phyloP scores from a whole-genome alignment of 2,329 filamentous ascomycete species.

The Botrytis deweyae region DNA sequence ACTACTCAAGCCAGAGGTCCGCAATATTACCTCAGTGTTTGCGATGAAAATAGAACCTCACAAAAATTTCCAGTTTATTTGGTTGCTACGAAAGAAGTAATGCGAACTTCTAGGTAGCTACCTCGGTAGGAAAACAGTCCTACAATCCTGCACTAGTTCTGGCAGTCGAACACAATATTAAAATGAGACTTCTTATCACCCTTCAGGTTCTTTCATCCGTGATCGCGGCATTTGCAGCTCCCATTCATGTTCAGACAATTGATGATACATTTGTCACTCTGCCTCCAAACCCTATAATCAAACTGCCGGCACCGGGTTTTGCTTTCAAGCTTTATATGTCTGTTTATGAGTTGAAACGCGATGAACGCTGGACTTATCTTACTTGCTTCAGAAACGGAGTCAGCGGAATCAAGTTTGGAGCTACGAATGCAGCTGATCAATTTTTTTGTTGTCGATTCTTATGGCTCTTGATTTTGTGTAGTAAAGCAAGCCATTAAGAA shows the following conservation, averaged over 20 bases:
- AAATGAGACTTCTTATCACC: neutral
- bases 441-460: neutral
- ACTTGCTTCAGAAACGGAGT: neutral
- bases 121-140: neutral
- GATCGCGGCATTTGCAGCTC: neutral
- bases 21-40: neutral
- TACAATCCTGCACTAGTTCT: neutral
- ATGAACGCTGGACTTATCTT: neutral
- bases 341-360: neutral
- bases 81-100: neutral
- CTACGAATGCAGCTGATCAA: neutral
- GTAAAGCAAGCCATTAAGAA: too few species aligned
- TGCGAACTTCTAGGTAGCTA: neutral
- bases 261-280: neutral
- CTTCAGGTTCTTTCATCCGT: neutral
- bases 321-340: rapidly evolving
- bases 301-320: too few species aligned
- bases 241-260: too few species aligned
- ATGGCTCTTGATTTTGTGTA: neutral
- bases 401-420: neutral
- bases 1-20: neutral
- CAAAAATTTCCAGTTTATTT: neutral
- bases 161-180: too few species aligned
- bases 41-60: neutral
- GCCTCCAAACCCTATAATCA: too few species aligned